Conservation (phyloP, 164 flowering plant genomes). For the Akebia trifoliata region DNA sequence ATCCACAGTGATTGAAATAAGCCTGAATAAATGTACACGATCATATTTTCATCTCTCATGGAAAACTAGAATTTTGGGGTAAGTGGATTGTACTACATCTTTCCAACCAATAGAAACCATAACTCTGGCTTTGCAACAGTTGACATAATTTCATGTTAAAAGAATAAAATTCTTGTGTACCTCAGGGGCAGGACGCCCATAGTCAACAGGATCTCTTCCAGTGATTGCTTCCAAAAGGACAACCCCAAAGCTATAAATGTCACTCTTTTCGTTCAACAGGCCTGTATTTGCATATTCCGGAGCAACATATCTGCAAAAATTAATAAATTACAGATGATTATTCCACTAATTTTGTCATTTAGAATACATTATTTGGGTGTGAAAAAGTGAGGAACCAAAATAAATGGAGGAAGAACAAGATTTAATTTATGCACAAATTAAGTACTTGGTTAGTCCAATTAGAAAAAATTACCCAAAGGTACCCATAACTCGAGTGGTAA, state of each 20-base stretch:
- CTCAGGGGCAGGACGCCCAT: constrained; percentile 69
- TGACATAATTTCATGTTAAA: constrained; percentile 52
- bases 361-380: not conserved
- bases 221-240: constrained; percentile 81
- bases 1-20: too few relatives aligned
- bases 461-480: constrained; percentile 68
- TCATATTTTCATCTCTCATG: too few relatives aligned
- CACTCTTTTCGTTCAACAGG: constrained; percentile 87
- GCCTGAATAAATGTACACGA: too few relatives aligned
- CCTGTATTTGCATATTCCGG: constrained; percentile 96
- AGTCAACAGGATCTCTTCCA: constrained; percentile 86
- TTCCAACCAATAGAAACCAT: too few relatives aligned
- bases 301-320: constrained; percentile 68
- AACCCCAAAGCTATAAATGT: constrained; percentile 89
- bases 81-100: too few relatives aligned
- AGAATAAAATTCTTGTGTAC: constrained; percentile 24
- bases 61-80: too few relatives aligned
- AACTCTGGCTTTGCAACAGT: constrained; percentile 21
- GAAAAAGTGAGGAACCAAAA: not conserved
- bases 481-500: constrained; percentile 91
- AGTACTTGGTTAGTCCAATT: not conserved
- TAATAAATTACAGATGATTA: constrained; percentile 3
- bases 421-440: not conserved
- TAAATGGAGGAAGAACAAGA: not conserved
- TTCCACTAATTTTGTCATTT: not conserved